These are phyloP conservation scores for Citrus sp. DNA, from an alignment of 345 rosid species.

Conservation along the genomic window DNA sequence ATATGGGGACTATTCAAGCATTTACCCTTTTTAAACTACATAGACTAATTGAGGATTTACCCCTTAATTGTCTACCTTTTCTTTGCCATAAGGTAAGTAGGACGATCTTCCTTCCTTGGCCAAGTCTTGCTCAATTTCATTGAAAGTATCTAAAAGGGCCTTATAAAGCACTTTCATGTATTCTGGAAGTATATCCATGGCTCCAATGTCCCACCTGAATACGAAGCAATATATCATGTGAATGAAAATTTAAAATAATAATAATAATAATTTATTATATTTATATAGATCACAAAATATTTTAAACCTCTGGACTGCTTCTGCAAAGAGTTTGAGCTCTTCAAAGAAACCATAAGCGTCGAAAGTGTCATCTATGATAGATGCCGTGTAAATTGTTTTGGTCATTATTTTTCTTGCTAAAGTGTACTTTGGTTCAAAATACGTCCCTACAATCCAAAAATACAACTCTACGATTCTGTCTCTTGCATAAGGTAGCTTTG, in stretches of 20 bases:
- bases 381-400: no score
- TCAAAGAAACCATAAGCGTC: no score
- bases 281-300: no score
- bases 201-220: constrained; percentile 28
- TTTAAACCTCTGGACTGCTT: no score
- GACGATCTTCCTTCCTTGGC: constrained; percentile 11
- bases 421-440: no score
- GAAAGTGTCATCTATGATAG: no score
- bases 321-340: no score
- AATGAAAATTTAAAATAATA: not conserved
- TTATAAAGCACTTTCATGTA: not conserved
- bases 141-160: constrained; percentile 1
- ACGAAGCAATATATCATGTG: not conserved
- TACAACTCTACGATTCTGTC: constrained; percentile 32
- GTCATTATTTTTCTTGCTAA: not conserved
- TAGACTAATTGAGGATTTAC: no score
- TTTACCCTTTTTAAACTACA: no score
- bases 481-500: constrained; percentile 21
- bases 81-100: not conserved
- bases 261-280: no score
- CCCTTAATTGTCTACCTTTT: not conserved
- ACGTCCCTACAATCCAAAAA: constrained; percentile 6
- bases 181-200: constrained; percentile 15
- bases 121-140: constrained; percentile 14
- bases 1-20: no score